Evolutionary conservation across 1,139 yeast species (phyloP).

Genomic region (Blastobotrys arbuscula): DNA sequence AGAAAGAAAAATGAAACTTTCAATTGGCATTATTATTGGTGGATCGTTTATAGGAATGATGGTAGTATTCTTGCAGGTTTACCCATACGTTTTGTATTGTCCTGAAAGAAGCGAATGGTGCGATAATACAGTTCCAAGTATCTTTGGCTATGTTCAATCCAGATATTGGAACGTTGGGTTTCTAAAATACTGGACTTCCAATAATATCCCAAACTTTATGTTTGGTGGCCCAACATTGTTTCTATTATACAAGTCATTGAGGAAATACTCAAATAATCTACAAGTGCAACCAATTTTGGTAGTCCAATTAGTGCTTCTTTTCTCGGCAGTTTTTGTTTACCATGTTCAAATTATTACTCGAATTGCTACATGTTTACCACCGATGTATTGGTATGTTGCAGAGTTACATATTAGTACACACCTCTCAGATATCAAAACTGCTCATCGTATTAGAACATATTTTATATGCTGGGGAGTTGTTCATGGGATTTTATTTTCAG

Average conservation of each 20-base stretch:
- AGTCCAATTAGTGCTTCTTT: constrained; percentile 38
- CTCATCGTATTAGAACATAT: constrained; percentile 26
- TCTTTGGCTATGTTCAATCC: constrained; percentile 69
- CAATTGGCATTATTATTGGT: constrained; percentile 35
- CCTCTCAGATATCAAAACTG: constrained; percentile 19
- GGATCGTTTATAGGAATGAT: constrained; percentile 51
- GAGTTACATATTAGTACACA: constrained; percentile 25
- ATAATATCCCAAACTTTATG: constrained; percentile 79
- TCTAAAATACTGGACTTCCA: constrained; percentile 70
- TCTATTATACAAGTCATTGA: constrained; percentile 35
- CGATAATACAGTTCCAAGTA: constrained; percentile 45
- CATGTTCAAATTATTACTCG: constrained; percentile 85
- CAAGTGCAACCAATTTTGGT: constrained; percentile 23
- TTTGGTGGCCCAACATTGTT: constrained; percentile 64
- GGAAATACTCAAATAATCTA: constrained; percentile 10
- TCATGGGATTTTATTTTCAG: constrained; percentile 38
- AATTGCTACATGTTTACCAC: constrained; percentile 68
- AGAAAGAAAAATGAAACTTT: background rate
- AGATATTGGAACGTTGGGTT: constrained; percentile 86
- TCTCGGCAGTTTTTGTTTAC: constrained; percentile 57
- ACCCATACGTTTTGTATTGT: constrained; percentile 58
- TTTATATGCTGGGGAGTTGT: constrained; percentile 34
- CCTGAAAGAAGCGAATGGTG: constrained; percentile 83
- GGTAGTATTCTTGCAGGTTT: constrained; percentile 44
- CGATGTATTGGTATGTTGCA: constrained; percentile 68